Evolutionary conservation across 2,329 filamentous ascomycete genomes (phyloP), one percentile per base, ranked within the genome.

Genomic region (Zasmidium angulare): DNA sequence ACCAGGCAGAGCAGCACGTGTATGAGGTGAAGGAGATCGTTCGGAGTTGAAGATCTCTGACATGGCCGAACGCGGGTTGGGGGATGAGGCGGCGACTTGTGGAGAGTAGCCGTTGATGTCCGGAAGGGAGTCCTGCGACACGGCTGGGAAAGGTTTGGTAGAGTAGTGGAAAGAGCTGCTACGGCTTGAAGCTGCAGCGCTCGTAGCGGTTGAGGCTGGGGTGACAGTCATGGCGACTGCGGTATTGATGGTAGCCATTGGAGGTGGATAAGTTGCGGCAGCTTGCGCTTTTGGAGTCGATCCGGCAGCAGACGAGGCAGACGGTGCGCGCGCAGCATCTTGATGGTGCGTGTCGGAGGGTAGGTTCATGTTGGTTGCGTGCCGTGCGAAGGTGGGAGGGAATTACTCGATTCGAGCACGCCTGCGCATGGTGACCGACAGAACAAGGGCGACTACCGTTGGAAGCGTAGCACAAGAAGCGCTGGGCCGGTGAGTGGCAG

Each of bases 11-110:
- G 73, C 75, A n/a, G 74, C 69, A 29, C 73, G 73, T 12, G 77
- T 60, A 47, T 71, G 72, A 29, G 78, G 76, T 69, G 86, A 87
- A 4, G 84, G 81, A 66, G 70, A 84, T 83, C 65, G 79, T 47
- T 72, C 81, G 55, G 82, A 78, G 63, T 77, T 62, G 7, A 66
- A 46, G 21, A 63, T 61, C n/a, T 71, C 68, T 14, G 67, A 61
- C 62, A 63, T 61, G 11, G 67, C 66, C 46, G 67, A 60, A 6
- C 62, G 60, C 20, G 66, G 58, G 19, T 66, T 52, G 10, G 59
- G 57, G n/a, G 64, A 66, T 14, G 67, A 67, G 7, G 65, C 46
- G 50, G 66, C 69, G 4, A 56, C 53, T 29, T 66, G 65, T 9
- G 68, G 66, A 20, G 68, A 71, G 22, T 65, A 55, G 36, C 36